Percentiles rank a stretch among this genome's conserved stretches.
Conservation (phyloP, 805 yeast genomes). For the Wickerhamiella brachini region DNA sequence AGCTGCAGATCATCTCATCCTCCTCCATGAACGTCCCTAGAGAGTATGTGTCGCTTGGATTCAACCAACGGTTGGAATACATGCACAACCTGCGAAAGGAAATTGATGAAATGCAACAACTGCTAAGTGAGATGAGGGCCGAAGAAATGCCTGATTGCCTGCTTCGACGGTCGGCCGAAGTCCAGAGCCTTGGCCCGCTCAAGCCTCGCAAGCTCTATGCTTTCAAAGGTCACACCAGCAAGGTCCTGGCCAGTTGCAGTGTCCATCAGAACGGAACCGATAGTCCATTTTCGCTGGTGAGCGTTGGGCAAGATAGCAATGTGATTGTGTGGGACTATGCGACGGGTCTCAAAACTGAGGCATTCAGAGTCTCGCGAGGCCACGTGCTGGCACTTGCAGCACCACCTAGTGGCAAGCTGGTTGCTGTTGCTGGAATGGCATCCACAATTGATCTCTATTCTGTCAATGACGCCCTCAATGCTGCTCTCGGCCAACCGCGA, state of each 20-base stretch:
- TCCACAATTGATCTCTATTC: not conserved
- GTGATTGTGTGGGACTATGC: not conserved
- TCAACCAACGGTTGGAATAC: not conserved
- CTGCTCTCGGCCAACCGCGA: not conserved
- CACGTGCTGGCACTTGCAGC: not conserved
- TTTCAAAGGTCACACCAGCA: not conserved
- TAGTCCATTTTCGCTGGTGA: not conserved
- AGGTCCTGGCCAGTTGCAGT: not conserved
- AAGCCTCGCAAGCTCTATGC: not conserved
- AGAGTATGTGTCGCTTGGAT: not conserved
- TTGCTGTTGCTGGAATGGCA: not conserved
- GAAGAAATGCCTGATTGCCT: not conserved
- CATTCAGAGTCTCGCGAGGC: conserved; percentile 1
- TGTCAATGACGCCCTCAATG: not conserved
- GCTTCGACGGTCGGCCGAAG: not conserved
- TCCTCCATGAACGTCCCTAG: not conserved
- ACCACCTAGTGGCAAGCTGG: not conserved
- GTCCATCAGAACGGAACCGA: not conserved
- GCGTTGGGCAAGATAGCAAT: not conserved
- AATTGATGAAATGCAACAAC: not conserved
- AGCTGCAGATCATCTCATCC: not conserved
- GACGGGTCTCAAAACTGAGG: conserved; percentile 1
- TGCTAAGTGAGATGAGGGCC: not conserved
- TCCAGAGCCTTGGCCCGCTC: not conserved
- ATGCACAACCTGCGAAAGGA: not conserved